phyloP scores from a whole-genome alignment of 306 rosid species.

The peach (Prunus persica) region DNA sequence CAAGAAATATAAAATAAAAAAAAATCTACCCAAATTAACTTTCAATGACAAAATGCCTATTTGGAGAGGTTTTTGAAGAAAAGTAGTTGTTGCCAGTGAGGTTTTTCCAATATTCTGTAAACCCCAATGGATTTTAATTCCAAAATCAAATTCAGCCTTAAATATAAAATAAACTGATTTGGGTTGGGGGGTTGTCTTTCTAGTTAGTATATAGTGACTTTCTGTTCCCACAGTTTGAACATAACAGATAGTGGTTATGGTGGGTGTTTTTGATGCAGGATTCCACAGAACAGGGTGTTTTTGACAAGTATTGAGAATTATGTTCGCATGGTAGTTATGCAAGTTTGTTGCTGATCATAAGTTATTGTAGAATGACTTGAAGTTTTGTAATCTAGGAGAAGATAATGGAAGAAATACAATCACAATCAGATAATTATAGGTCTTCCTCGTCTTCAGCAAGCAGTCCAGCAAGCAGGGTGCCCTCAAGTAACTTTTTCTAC shows the following conservation, averaged over 20 bases:
- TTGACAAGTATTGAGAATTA: background rate
- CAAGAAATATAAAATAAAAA: background rate
- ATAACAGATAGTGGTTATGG: background rate
- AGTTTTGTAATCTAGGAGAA: constrained; percentile 15
- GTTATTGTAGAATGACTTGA: constrained; percentile 29
- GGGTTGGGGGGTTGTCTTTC: background rate
- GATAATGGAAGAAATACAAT: constrained; percentile 92
- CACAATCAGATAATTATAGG: constrained; percentile 89
- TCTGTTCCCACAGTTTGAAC: background rate
- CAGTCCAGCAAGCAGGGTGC: constrained; percentile 96
- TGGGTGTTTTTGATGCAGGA: constrained; percentile 23
- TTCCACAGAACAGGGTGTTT: constrained; percentile 19
- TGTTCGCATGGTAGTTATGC: background rate
- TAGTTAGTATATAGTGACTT: background rate
- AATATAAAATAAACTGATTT: background rate
- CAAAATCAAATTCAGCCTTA: background rate
- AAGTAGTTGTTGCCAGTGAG: background rate
- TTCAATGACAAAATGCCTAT: background rate
- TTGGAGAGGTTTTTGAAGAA: background rate
- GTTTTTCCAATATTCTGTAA: background rate
- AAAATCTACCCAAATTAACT: background rate
- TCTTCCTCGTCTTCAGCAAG: constrained; percentile 97
- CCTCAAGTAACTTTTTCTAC: constrained; percentile 95
- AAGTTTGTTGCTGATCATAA: constrained; percentile 7
- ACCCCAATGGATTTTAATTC: background rate